A percentile compares a stretch with the other conserved stretches of the same genome.
Conservation (phyloP, 208 protist genomes). For the Trypanosoma platydactyli region DNA sequence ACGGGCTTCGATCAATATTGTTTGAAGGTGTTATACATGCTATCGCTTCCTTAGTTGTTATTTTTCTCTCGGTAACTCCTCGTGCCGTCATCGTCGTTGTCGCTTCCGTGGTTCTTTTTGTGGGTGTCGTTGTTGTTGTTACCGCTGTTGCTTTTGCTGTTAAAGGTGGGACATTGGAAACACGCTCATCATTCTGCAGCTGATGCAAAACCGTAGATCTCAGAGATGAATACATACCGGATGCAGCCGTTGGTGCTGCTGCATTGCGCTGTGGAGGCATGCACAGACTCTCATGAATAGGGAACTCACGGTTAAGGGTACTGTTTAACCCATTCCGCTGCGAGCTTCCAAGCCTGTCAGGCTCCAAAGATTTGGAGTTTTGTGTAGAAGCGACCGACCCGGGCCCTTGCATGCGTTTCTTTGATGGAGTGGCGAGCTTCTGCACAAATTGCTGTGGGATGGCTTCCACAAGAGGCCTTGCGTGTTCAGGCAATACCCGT, state of each 20-base stretch:
- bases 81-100: too few relatives aligned
- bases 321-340: constrained; percentile 9
- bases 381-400: neutral
- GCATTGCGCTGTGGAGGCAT: neutral
- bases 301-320: constrained; percentile 18
- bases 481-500: neutral
- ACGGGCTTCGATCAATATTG: constrained; percentile 18
- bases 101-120: too few relatives aligned
- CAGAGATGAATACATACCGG: constrained; percentile 17
- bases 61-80: too few relatives aligned
- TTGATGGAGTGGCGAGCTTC: neutral
- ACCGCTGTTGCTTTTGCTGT: constrained; percentile 1
- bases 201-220: constrained; percentile 7
- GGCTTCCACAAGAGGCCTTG: neutral
- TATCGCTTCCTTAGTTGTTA: too few relatives aligned
- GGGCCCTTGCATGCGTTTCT: neutral
- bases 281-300: constrained; percentile 12
- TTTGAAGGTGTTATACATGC: constrained; percentile 6
- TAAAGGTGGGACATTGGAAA: neutral
- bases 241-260: neutral
- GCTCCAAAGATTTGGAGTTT: constrained; percentile 8
- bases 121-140: constrained; percentile 6
- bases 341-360: neutral
- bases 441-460: constrained; percentile 9
- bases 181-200: neutral